These are phyloP conservation scores for Globisporangium radiosum DNA, from an alignment of 352 stramenopile genomes.

Conservation along the genomic window DNA sequence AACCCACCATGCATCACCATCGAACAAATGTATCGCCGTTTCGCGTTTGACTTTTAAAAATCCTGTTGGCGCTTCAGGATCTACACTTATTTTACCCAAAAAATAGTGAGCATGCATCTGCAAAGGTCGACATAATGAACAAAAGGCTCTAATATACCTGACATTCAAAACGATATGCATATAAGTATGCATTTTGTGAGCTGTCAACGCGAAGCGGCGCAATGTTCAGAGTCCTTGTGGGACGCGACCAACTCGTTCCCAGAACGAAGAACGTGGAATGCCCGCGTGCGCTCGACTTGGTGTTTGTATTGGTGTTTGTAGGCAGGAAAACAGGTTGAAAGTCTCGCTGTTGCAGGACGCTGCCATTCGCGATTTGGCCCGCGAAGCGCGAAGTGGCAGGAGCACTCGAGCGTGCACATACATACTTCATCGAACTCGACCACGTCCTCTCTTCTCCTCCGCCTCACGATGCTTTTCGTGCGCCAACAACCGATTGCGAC, in stretches of 20 bases:
- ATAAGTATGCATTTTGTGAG: no score
- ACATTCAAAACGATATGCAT: no score
- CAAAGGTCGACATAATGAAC: no score
- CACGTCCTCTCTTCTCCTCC: neutral
- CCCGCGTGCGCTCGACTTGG: neutral
- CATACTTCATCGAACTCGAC: neutral
- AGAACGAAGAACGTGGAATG: neutral
- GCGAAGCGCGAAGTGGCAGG: neutral
- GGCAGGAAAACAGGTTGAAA: no score
- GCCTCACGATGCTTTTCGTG: neutral
- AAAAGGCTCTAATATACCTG: no score
- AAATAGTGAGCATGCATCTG: no score
- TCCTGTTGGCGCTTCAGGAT: no score
- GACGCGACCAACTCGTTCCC: neutral
- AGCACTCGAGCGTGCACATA: neutral
- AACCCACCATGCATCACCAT: no score
- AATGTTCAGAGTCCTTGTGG: neutral
- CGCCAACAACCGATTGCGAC: neutral
- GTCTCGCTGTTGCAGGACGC: neutral
- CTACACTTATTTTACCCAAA: no score
- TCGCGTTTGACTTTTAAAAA: no score
- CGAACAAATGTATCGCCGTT: no score
- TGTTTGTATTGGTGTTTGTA: neutral
- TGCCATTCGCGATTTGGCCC: conserved; percentile 1
- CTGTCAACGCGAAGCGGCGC: no score